phyloP scores from a whole-genome alignment of 2,329 filamentous ascomycete species.

The Exophiala viscosa region DNA sequence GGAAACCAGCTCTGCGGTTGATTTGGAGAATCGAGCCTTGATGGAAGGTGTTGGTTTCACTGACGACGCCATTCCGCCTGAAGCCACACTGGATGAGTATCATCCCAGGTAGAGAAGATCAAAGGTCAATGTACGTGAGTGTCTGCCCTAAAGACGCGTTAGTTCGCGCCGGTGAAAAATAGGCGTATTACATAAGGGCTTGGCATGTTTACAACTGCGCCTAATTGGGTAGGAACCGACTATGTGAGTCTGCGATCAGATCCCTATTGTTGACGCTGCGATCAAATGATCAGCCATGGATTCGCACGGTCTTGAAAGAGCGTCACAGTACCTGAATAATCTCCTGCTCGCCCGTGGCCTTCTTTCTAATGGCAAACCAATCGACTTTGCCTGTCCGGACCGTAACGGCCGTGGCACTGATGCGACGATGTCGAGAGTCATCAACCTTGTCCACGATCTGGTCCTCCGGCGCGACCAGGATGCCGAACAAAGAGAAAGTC shows the following conservation, averaged over 20 bases:
- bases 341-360: constrained; percentile 61
- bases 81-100: neutral
- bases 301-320: constrained; percentile 48
- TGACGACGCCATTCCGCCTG: neutral
- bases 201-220: constrained; percentile 1
- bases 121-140: no score
- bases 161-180: neutral
- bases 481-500: constrained; percentile 78
- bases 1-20: neutral
- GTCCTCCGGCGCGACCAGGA: constrained; percentile 88
- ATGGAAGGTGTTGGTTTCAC: neutral
- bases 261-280: neutral
- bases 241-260: neutral
- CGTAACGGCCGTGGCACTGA: constrained; percentile 56
- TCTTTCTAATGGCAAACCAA: constrained; percentile 52
- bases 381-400: constrained; percentile 77
- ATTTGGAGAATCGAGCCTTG: neutral
- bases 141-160: no score
- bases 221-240: neutral
- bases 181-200: neutral
- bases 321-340: constrained; percentile 63
- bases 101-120: no score
- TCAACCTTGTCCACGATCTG: constrained; percentile 90
- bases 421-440: constrained; percentile 77
- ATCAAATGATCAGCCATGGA: constrained; percentile 16